Base-by-base conservation (phyloP, 1,139 yeast species). In the Geotrichum bryndzae region DNA sequence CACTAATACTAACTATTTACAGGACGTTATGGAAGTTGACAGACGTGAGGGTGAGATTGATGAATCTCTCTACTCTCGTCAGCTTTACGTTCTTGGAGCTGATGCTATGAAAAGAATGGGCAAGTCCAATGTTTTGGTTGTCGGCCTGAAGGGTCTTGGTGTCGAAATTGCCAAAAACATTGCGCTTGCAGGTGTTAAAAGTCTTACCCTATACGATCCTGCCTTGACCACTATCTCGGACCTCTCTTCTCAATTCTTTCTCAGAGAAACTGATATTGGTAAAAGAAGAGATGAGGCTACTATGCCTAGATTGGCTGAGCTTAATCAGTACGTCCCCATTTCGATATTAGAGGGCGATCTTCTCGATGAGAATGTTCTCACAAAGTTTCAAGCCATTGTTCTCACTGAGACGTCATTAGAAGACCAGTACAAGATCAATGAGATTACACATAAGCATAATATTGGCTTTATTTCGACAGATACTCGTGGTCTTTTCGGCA, bases 31-130 rank as follows among this genome's bases (percentile, higher is more conserved):
- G 64, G 64, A 59, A 51, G 56, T 59, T 51, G 64, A 62, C 48
- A 59, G 54, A 27, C 60, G 60, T 23, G 64, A 62, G 18, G 61
- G 60, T 45, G 64, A 60, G 58, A 63, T 63, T 38, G 65, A 63
- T 51, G 65, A 63, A 33, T 58, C 62, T 38, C 61, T 63, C 50
- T 60, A 60, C 58, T 63, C 63, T 45, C 61, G 65, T 29, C 63
- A 59, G 56, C 60, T 61, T 38, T 90, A 91, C 69, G 97, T 91
- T 62, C 77, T 91, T 69, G 97, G 97, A 63, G 89, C 90, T 71
- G 99, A 94, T 69, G 99, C 99, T 61, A 94, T 94, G 99, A 80
- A 92, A 70, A 89, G 90, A 75, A 90, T 94, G 97, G 97, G 94
- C 72, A 82, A 84, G 67, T 91, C 98, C 54, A 90, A 88, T 70